These are phyloP conservation scores for Globisporangium abappressorium DNA, from an alignment of 352 stramenopile species.

Conservation along the genomic window DNA sequence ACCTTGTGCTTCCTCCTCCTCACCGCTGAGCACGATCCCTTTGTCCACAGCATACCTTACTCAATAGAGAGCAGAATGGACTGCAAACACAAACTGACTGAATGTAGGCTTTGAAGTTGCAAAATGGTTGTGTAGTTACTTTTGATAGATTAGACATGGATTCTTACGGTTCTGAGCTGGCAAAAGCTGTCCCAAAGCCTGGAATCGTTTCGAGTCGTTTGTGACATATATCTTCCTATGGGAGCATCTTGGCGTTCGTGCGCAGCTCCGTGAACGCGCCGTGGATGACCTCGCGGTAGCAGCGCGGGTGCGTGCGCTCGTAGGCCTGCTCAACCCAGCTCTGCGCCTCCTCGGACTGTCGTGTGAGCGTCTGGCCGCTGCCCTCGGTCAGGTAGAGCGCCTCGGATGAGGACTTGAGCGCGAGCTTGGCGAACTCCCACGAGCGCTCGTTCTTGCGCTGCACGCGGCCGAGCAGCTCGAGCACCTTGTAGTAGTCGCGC, in stretches of 20 bases:
- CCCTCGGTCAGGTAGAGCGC: constrained; percentile 33
- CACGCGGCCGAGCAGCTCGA: constrained; percentile 30
- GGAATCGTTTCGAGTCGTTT: no score
- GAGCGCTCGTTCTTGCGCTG: constrained; percentile 34
- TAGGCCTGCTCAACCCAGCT: constrained; percentile 32
- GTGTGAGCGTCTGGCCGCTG: constrained; percentile 30
- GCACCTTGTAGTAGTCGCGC: constrained; percentile 40
- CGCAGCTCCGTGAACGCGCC: constrained; percentile 21
- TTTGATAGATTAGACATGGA: no score
- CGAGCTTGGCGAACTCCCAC: constrained; percentile 31
- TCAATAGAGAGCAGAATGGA: no score
- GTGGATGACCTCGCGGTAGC: constrained; percentile 35
- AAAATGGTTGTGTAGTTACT: no score
- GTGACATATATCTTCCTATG: background rate
- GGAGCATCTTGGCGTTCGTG: constrained; percentile 10
- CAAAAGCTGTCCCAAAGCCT: no score
- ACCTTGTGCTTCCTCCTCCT: no score
- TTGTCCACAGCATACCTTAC: no score
- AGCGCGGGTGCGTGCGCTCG: constrained; percentile 32
- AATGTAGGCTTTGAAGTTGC: background rate
- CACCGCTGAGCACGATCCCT: no score
- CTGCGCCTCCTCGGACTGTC: constrained; percentile 35
- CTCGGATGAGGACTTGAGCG: constrained; percentile 27
- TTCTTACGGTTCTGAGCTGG: no score
- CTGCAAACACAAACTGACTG: no score